Conservation (phyloP, 1,284 basidiomycete species). For the Athelia sp. region DNA sequence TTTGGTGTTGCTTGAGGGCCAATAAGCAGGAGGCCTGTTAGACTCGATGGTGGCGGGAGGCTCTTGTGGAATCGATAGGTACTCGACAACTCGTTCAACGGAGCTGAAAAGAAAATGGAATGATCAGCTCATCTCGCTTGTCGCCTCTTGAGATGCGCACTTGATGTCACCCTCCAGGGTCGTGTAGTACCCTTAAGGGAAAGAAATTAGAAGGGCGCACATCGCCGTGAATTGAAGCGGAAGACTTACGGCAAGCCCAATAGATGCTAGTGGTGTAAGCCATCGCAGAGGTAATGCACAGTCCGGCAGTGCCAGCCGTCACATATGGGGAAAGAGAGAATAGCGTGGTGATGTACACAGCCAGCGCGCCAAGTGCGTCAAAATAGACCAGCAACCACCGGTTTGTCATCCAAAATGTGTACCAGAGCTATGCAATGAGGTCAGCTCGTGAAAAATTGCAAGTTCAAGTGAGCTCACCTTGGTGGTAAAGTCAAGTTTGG, state of each 20-base stretch:
- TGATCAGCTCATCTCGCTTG: neutral
- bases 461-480: conserved; percentile 33
- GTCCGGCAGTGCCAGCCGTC: conserved; percentile 72
- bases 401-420: conserved; percentile 16
- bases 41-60: conserved; percentile 68
- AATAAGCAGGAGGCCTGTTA: conserved; percentile 74
- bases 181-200: conserved; percentile 32
- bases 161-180: conserved; percentile 64
- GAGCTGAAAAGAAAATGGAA: conserved; percentile 39
- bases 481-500: conserved; percentile 60
- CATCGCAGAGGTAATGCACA: conserved; percentile 82
- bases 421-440: conserved; percentile 3
- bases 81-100: conserved; percentile 87
- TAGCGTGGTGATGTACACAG: conserved; percentile 66
- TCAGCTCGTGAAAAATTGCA: neutral
- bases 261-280: conserved; percentile 56
- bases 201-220: neutral
- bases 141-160: conserved; percentile 33
- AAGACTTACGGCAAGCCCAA: conserved; percentile 58
- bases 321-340: conserved; percentile 71
- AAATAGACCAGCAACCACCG: conserved; percentile 17
- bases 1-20: conserved; percentile 71
- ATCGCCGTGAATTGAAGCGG: neutral
- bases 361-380: conserved; percentile 62
- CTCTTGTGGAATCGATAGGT: conserved; percentile 84